Conservation (phyloP, 2,329 filamentous ascomycete genomes). For the Zymoseptoria crescenta region DNA sequence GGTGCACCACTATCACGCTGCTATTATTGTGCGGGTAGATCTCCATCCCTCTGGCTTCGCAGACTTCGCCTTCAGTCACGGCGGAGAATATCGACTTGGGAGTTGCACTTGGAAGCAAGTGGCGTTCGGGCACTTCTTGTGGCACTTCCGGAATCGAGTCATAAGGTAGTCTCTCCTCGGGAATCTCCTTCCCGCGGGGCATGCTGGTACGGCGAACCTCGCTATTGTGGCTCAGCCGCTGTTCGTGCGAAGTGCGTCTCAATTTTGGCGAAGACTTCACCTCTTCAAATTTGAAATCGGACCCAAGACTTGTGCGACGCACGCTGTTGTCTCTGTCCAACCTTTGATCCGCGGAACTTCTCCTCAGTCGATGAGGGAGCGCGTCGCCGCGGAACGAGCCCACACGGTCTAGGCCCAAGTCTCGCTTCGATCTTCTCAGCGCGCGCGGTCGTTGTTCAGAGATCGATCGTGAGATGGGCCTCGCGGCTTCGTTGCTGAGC, state of each 20-base stretch:
- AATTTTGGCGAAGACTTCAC: constrained; percentile 7
- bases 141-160: constrained; percentile 11
- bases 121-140: constrained; percentile 18
- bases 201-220: constrained; percentile 16
- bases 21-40: constrained; percentile 58
- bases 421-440: constrained; percentile 12
- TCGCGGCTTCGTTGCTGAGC: not conserved
- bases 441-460: not conserved
- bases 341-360: constrained; percentile 4
- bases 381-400: constrained; percentile 3
- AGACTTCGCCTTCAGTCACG: constrained; percentile 42
- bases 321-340: not conserved
- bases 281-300: not conserved
- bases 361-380: constrained; percentile 3
- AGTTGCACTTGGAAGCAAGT: constrained; percentile 18
- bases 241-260: constrained; percentile 14
- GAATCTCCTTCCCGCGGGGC: not conserved
- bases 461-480: not conserved
- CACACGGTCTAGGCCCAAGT: constrained; percentile 8
- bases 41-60: constrained; percentile 53
- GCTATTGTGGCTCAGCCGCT: constrained; percentile 13
- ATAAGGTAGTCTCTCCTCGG: not conserved
- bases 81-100: constrained; percentile 22
- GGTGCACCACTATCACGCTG: constrained; percentile 57
- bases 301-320: not conserved